Conservation (phyloP, 2,329 filamentous ascomycete species). For the Dendrostoma leiphaemia region DNA sequence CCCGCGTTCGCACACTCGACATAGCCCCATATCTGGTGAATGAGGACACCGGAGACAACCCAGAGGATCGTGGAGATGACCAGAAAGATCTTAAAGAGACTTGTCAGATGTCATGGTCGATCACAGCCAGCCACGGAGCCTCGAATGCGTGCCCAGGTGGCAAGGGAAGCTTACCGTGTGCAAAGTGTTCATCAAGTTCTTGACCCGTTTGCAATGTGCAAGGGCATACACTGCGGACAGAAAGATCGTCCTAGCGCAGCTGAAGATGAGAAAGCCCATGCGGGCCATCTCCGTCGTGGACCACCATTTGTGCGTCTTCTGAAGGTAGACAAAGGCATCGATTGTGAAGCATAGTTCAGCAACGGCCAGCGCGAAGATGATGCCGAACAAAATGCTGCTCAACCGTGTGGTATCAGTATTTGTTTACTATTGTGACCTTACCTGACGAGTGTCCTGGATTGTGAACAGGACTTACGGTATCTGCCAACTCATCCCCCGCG, state of each 20-base stretch:
- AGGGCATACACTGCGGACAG: constrained; percentile 4
- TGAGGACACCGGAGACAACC: constrained; percentile 11
- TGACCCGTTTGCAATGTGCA: neutral
- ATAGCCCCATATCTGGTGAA: constrained; percentile 15
- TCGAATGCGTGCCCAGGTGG: no score
- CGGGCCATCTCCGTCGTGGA: constrained; percentile 10
- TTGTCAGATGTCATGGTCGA: neutral
- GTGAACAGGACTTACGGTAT: neutral
- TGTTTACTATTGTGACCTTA: neutral
- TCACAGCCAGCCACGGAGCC: no score
- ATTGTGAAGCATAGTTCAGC: constrained; percentile 11
- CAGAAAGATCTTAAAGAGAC: constrained; percentile 1
- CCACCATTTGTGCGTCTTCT: constrained; percentile 12
- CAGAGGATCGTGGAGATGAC: constrained; percentile 13
- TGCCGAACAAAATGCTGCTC: constrained; percentile 10
- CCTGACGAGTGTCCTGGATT: neutral
- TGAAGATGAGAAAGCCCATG: constrained; percentile 15
- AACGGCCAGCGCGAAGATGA: constrained; percentile 12
- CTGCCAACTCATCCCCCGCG: constrained; percentile 5
- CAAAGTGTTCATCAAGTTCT: constrained; percentile 11
- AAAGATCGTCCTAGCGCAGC: constrained; percentile 8
- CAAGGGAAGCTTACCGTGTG: neutral
- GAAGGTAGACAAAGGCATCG: constrained; percentile 11
- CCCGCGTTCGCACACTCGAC: constrained; percentile 11
- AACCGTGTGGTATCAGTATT: neutral